Percentiles rank a stretch among this genome's conserved stretches.
These are phyloP conservation scores for Cercospora janseana DNA, from an alignment of 2,329 filamentous ascomycete genomes.

Conservation along the genomic window DNA sequence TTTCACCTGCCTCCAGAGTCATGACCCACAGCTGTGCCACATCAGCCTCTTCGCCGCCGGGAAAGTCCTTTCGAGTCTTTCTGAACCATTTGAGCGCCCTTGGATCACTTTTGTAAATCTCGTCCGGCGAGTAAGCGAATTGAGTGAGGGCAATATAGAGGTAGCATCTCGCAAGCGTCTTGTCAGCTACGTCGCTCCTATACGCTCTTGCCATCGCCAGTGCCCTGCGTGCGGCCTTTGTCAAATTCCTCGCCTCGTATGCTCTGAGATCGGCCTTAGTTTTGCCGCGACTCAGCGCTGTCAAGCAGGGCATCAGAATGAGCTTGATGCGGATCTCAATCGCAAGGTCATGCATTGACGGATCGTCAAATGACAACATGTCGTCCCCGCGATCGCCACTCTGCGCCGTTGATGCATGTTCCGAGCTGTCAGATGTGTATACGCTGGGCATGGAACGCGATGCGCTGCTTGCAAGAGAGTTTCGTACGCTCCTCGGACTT, in stretches of 20 bases:
- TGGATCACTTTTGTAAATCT: neutral
- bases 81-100: conserved; percentile 9
- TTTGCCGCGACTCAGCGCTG: conserved; percentile 1
- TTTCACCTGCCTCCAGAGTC: neutral
- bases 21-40: conserved; percentile 1
- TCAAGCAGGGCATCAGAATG: neutral
- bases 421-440: neutral
- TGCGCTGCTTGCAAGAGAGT: no score
- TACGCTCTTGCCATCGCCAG: neutral
- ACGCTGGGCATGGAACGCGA: no score
- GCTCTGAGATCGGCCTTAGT: neutral
- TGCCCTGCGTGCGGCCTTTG: neutral
- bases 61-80: neutral
- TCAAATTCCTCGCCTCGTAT: neutral
- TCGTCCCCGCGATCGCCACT: neutral
- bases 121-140: conserved; percentile 3
- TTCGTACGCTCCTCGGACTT: no score
- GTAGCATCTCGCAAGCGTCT: conserved; percentile 4
- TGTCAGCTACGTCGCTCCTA: neutral
- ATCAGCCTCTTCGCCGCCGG: neutral
- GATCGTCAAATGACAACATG: neutral
- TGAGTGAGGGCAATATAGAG: conserved; percentile 6
- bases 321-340: conserved; percentile 5
- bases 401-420: neutral
- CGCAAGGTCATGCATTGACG: neutral